Evolutionary conservation across 129 eudicot species (phyloP).

Genomic region (Tagetes erecta): DNA sequence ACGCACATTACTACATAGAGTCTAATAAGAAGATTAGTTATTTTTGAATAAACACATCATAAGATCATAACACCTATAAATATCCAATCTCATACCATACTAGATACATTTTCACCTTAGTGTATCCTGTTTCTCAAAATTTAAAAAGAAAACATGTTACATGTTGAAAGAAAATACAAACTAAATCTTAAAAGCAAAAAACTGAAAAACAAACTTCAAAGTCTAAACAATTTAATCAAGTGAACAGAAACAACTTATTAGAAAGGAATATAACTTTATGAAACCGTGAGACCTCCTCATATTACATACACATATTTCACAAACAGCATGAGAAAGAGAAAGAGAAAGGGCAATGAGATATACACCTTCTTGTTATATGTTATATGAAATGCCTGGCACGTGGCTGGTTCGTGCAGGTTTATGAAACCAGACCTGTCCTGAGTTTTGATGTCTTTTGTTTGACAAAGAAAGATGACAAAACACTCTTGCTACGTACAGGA

Average conservation of each 20-base stretch:
- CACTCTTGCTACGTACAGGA: constrained; percentile 78
- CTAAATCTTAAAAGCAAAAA: neutral
- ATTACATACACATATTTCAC: constrained; percentile 28
- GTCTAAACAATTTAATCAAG: neutral
- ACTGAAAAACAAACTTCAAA: neutral
- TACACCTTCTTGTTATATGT: constrained; percentile 23
- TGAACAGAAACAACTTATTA: neutral
- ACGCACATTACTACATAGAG: no score
- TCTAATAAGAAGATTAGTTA: neutral
- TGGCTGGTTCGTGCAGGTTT: neutral
- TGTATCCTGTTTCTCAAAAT: neutral
- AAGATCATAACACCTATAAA: neutral
- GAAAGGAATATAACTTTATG: neutral
- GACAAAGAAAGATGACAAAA: constrained; percentile 81
- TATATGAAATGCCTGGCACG: neutral
- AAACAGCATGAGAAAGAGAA: neutral
- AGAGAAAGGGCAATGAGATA: constrained; percentile 3
- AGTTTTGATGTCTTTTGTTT: constrained; percentile 78
- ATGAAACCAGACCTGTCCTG: constrained; percentile 53
- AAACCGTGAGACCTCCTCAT: constrained; percentile 4
- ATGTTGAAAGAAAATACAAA: neutral
- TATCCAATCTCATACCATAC: neutral
- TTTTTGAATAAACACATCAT: neutral
- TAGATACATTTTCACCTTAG: neutral
- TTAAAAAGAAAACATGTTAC: neutral